Evolutionary conservation across 1,284 basidiomycete genomes (phyloP).

Genomic region (Cutaneotrichosporon dermatis): DNA sequence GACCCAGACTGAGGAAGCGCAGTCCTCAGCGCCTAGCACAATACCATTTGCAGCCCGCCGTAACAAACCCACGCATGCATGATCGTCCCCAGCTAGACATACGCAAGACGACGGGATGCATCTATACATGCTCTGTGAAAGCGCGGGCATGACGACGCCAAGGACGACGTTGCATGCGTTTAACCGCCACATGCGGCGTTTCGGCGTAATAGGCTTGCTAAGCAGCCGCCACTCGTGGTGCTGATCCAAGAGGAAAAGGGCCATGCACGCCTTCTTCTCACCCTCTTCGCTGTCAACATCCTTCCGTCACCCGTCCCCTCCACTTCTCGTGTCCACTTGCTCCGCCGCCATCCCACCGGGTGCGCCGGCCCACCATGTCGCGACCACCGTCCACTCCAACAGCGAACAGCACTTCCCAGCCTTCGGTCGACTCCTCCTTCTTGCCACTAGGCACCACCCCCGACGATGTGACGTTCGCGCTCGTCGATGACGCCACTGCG

Average conservation of each 20-base stretch:
- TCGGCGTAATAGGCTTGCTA: conserved; percentile 3
- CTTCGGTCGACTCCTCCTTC: conserved; percentile 10
- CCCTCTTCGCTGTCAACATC: not conserved
- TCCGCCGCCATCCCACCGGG: conserved; percentile 24
- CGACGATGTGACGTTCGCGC: conserved; percentile 18
- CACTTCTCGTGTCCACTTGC: conserved; percentile 17
- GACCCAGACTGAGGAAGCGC: too few species aligned
- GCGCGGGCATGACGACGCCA: too few species aligned
- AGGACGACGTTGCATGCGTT: too few species aligned
- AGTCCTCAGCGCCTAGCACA: too few species aligned
- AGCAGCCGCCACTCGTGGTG: conserved; percentile 33
- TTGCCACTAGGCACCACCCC: conserved; percentile 5
- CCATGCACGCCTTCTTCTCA: conserved; percentile 15
- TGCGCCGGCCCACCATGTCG: not conserved
- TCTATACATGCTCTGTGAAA: too few species aligned
- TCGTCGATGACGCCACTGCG: conserved; percentile 14
- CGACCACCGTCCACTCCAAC: conserved; percentile 2
- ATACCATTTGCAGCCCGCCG: too few species aligned
- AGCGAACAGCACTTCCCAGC: not conserved
- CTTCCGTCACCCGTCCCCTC: conserved; percentile 2
- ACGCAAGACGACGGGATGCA: too few species aligned
- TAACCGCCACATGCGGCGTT: conserved; percentile 1
- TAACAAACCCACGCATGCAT: too few species aligned
- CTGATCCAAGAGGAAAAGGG: not conserved
- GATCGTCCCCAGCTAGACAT: too few species aligned